These are phyloP conservation scores for Cryptococcus sp. DNA, from an alignment of 1,284 basidiomycete genomes.

Conservation along the genomic window DNA sequence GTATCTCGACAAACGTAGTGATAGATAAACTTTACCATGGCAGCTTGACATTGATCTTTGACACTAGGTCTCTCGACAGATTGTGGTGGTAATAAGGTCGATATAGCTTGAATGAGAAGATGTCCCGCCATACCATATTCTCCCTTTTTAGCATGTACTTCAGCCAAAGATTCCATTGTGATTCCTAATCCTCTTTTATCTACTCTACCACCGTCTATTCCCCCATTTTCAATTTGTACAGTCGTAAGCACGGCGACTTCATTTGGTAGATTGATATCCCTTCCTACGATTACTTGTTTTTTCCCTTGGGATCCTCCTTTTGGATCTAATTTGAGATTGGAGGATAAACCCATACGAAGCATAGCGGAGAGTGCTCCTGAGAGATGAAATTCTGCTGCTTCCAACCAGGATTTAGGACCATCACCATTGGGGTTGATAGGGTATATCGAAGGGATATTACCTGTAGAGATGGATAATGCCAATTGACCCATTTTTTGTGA, in stretches of 20 bases:
- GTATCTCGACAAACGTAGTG: not conserved
- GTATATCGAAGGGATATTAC: slow-evolving; percentile 13
- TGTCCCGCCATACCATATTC: slow-evolving; percentile 39
- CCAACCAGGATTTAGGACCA: slow-evolving; percentile 20
- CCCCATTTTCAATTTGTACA: slow-evolving; percentile 15
- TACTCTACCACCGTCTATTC: slow-evolving; percentile 25
- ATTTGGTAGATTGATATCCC: slow-evolving; percentile 29
- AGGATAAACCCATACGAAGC: slow-evolving; percentile 31
- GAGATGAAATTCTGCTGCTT: slow-evolving; percentile 35
- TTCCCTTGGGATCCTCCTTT: not conserved
- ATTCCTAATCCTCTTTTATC: slow-evolving; percentile 42
- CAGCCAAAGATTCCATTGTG: slow-evolving; percentile 46
- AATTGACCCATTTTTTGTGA: slow-evolving; percentile 36
- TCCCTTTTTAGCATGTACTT: slow-evolving; percentile 41
- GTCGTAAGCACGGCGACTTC: not conserved
- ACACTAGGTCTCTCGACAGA: slow-evolving; percentile 16
- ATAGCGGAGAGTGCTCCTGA: slow-evolving; percentile 34
- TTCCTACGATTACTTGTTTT: slow-evolving; percentile 21
- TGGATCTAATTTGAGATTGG: not conserved
- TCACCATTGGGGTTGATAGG: slow-evolving; percentile 1
- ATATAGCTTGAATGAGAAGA: slow-evolving; percentile 42
- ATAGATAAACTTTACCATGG: slow-evolving; percentile 23
- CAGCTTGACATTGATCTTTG: slow-evolving; percentile 43
- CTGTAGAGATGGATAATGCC: slow-evolving; percentile 17
- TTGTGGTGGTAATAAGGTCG: slow-evolving; percentile 37